These are phyloP conservation scores for Cyphellophora europaea DNA, from an alignment of 2,329 filamentous ascomycete genomes.

Conservation along the genomic window DNA sequence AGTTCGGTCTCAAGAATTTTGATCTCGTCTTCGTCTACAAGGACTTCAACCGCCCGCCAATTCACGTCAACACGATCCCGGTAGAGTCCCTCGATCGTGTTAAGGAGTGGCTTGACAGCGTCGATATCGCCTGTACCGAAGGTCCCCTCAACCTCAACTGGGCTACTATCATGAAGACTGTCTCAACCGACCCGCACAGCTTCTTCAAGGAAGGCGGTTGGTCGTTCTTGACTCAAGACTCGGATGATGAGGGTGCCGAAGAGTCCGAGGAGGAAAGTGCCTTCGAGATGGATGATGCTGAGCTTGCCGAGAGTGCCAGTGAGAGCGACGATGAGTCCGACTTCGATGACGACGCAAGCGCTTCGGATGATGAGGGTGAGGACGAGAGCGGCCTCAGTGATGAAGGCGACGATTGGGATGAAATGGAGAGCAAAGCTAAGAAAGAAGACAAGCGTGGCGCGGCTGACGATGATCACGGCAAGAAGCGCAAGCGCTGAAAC, in stretches of 20 bases:
- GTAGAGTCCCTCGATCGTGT: slow-evolving; percentile 90
- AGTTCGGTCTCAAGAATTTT: slow-evolving; percentile 97
- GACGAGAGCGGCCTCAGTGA: slow-evolving; percentile 23
- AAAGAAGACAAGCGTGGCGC: slow-evolving; percentile 24
- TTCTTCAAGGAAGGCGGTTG: slow-evolving; percentile 96
- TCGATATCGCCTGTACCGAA: slow-evolving; percentile 89
- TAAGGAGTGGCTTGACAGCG: slow-evolving; percentile 94
- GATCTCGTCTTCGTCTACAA: slow-evolving; percentile 98
- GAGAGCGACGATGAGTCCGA: slow-evolving; percentile 85
- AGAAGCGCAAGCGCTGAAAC: slow-evolving; percentile 30
- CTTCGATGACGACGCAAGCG: slow-evolving; percentile 84
- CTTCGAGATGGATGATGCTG: slow-evolving; percentile 82
- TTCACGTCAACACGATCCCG: slow-evolving; percentile 96
- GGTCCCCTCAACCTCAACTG: slow-evolving; percentile 97
- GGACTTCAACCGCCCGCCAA: slow-evolving; percentile 82
- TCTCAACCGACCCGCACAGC: slow-evolving; percentile 81
- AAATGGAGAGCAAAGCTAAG: slow-evolving; percentile 23
- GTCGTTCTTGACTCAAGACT: slow-evolving; percentile 82
- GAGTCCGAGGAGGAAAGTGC: slow-evolving; percentile 81
- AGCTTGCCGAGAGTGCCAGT: slow-evolving; percentile 57
- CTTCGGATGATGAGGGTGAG: slow-evolving; percentile 44
- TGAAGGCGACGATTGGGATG: slow-evolving; percentile 24
- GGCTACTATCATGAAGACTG: slow-evolving; percentile 99
- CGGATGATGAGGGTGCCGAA: slow-evolving; percentile 69
- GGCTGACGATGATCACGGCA: slow-evolving; percentile 34